phyloP scores from a whole-genome alignment of 139 green algal species.

The Mychonastes homosphaera region DNA sequence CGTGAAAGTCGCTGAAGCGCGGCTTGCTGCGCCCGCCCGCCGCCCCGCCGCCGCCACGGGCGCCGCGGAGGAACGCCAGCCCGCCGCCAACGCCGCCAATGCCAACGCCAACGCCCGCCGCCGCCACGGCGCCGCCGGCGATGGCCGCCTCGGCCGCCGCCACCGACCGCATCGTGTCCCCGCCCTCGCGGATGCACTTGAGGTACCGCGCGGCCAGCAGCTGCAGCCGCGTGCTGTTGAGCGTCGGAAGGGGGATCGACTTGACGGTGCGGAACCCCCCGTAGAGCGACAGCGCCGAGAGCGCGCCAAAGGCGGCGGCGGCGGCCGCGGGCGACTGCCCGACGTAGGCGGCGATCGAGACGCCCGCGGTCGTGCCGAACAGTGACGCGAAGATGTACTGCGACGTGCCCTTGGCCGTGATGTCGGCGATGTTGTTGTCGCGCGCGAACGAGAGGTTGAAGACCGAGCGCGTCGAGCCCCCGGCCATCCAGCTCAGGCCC shows the following conservation, averaged over 20 bases:
- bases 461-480: slow-evolving; percentile 41
- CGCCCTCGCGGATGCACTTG: no score
- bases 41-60: no score
- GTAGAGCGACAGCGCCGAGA: slow-evolving; percentile 10
- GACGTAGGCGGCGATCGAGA: slow-evolving; percentile 24
- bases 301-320: slow-evolving; percentile 9
- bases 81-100: no score
- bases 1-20: no score
- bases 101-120: no score
- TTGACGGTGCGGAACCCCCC: slow-evolving; percentile 21
- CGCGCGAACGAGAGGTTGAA: slow-evolving; percentile 60
- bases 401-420: slow-evolving; percentile 42
- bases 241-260: slow-evolving; percentile 48
- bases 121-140: no score
- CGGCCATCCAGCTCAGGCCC: slow-evolving; percentile 53
- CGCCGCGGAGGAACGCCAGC: no score
- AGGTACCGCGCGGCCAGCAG: slow-evolving; percentile 29
- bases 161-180: not conserved
- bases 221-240: slow-evolving; percentile 52
- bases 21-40: no score
- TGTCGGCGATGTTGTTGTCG: slow-evolving; percentile 61
- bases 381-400: slow-evolving; percentile 61
- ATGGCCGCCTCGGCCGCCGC: not conserved
- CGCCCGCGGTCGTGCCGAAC: slow-evolving; percentile 39
- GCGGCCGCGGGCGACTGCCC: slow-evolving; percentile 25